Evolutionary conservation across 1,284 basidiomycete genomes (phyloP).

Genomic region (Ustilago tritici): DNA sequence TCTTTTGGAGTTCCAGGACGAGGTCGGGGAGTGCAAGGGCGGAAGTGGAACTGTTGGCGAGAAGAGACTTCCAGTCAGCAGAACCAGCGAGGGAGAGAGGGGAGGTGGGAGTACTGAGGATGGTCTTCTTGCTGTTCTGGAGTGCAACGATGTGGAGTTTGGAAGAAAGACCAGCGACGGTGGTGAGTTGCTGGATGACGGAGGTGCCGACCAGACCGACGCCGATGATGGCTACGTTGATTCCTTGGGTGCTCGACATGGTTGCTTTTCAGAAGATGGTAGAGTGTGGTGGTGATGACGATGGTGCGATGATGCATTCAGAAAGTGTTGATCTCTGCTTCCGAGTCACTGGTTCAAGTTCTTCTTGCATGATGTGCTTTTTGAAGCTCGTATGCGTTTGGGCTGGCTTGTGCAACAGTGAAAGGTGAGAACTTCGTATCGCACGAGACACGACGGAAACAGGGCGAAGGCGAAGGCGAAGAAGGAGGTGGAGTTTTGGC

Average conservation of each 20-base stretch:
- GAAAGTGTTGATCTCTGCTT: not conserved
- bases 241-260: constrained; percentile 48
- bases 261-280: not conserved
- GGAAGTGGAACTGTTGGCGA: constrained; percentile 42
- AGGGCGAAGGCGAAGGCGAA: not conserved
- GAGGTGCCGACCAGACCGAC: constrained; percentile 68
- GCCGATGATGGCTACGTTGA: constrained; percentile 66
- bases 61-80: constrained; percentile 55
- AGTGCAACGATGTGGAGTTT: constrained; percentile 61
- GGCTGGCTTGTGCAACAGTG: constrained; percentile 17
- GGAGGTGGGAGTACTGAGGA: constrained; percentile 51
- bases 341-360: not conserved
- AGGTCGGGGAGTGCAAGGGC: constrained; percentile 59
- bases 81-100: constrained; percentile 34
- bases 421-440: constrained; percentile 31
- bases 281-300: not conserved
- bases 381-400: constrained; percentile 10
- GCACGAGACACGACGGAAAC: constrained; percentile 18
- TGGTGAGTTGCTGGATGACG: constrained; percentile 64
- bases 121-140: constrained; percentile 68
- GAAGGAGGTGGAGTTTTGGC: constrained; percentile 26
- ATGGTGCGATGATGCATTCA: not conserved
- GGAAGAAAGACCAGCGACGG: constrained; percentile 49
- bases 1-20: constrained; percentile 50
- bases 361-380: not conserved